Evolutionary conservation across 768 basidiomycete species (phyloP).

Genomic region (Tylopilus vinaceipallidus): DNA sequence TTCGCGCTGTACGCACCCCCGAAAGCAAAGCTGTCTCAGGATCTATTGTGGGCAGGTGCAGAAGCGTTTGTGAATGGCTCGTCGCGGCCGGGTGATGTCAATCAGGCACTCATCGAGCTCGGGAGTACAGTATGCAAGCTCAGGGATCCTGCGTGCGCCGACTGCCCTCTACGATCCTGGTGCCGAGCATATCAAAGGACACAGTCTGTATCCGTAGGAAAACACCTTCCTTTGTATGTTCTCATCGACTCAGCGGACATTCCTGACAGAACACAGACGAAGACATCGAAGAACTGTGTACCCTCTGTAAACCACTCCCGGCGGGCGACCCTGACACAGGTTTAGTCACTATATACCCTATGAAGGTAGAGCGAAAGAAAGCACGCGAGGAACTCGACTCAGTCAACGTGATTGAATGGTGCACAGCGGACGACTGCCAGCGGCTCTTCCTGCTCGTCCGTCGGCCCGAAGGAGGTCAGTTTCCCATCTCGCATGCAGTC

Average conservation of each 20-base stretch:
- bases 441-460: constrained; percentile 76
- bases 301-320: constrained; percentile 60
- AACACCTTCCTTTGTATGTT: neutral
- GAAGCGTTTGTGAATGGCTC: constrained; percentile 58
- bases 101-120: constrained; percentile 92
- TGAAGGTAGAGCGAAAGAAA: constrained; percentile 82
- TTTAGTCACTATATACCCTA: constrained; percentile 76
- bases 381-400: constrained; percentile 81
- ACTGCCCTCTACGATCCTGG: constrained; percentile 67
- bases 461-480: constrained; percentile 78
- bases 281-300: constrained; percentile 77
- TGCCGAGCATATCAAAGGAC: constrained; percentile 60
- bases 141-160: constrained; percentile 67
- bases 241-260: neutral
- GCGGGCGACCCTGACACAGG: constrained; percentile 13
- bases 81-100: constrained; percentile 73
- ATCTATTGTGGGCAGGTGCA: constrained; percentile 82
- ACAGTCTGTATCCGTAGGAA: constrained; percentile 13
- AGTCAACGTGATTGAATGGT: constrained; percentile 87
- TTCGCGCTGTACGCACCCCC: constrained; percentile 80
- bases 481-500: neutral
- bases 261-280: neutral
- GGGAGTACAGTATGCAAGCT: constrained; percentile 93
- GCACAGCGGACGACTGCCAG: constrained; percentile 32
- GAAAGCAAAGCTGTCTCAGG: constrained; percentile 74